These are phyloP conservation scores for Pezizomycotina sp. DNA, from an alignment of 2,329 filamentous ascomycete species.

Conservation along the genomic window DNA sequence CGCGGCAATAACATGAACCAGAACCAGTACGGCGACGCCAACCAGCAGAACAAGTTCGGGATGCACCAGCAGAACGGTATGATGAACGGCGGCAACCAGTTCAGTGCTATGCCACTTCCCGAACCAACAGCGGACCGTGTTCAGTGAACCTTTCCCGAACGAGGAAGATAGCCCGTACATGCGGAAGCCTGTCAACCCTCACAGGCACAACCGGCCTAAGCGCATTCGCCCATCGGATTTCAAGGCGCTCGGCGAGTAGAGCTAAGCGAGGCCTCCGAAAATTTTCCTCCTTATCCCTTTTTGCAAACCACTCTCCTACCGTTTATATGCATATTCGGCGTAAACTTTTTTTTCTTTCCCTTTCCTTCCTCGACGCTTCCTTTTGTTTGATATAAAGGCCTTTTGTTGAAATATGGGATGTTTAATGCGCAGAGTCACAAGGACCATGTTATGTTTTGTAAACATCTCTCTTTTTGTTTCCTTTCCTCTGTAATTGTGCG, in stretches of 20 bases:
- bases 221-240: conserved; percentile 74
- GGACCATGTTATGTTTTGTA: too few species aligned
- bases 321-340: background rate
- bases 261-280: background rate
- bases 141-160: conserved; percentile 39
- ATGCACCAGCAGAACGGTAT: conserved; percentile 10
- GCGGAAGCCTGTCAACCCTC: conserved; percentile 85
- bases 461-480: too few species aligned
- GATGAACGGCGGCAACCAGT: conserved; percentile 11
- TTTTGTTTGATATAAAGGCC: background rate
- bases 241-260: conserved; percentile 22
- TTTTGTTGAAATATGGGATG: too few species aligned
- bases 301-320: background rate
- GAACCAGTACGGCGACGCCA: conserved; percentile 28
- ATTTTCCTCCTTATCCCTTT: background rate
- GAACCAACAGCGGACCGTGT: conserved; percentile 42
- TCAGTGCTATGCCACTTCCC: conserved; percentile 19
- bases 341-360: conserved; percentile 4
- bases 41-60: conserved; percentile 24
- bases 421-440: too few species aligned
- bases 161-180: conserved; percentile 86
- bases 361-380: background rate
- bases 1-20: conserved; percentile 28
- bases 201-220: conserved; percentile 66
- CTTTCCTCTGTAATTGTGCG: conserved; percentile 3